Base-by-base conservation (phyloP, 164 flowering plant species). In the Vitis amurensis region DNA sequence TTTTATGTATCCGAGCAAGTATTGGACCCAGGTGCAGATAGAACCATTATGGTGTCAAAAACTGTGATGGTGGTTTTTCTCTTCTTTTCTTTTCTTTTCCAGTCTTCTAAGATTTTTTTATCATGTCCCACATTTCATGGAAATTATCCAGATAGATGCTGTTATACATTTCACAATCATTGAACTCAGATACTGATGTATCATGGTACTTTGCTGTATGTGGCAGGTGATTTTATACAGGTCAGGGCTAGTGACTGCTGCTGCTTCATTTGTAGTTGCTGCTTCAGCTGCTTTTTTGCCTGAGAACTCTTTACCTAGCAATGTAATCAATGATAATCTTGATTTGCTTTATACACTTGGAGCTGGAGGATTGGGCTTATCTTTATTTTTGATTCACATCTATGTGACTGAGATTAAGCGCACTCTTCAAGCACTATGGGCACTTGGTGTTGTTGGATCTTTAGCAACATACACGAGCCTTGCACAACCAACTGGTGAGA, bases 391-490 rank as follows among this genome's bases (percentile, higher is more conserved):
- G 71, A 94, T 94, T 79, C 99, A 94, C 76, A 94, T 94, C n/a
- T 94, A 94, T 55, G 94, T 94, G 2, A 87, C 97, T 48, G 91
- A 86, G 73, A 92, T 94, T 61, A 94, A 94, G 79, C 92, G 95
- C 73, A 87, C 97, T 16, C 93, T 94, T 67, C 99, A 92, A 82
- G 90, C 91, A 17, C 77, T 94, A 9, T 94, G 99, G 99, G 87
- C 72, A 2, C 70, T 92, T 49, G 99, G 99, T 61, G 79, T 79
- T 59, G 37, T 85, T 70, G 97, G 99, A 31, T 94, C 99, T 16
- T 67, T 91, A 56, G 87, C 78, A 15, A 67, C 95, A 0, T 85
- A 83, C 65, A 27, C 73, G 3, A 51, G 31, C 64, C 83, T 89
- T 30, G 95, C 97, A 64, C 89, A 68, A 53, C 95, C 94, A 14